Percentiles rank a stretch among this genome's conserved stretches.
phyloP scores from a whole-genome alignment of 2,329 filamentous ascomycete species.

The Diaporthe citrichinensis region DNA sequence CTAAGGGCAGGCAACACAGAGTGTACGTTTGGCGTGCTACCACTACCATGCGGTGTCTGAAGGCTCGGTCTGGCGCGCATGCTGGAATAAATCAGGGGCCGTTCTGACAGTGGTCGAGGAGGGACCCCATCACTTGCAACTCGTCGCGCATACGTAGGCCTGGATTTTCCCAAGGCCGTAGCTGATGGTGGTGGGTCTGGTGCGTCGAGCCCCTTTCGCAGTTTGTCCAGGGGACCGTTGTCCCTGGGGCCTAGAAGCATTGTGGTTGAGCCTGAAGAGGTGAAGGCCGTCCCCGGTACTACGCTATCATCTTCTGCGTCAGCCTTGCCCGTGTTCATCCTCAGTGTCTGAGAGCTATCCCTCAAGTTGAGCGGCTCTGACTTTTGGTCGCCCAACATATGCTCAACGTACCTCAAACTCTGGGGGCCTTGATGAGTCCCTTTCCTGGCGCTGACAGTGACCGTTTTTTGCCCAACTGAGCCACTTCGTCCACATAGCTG shows the following conservation, averaged over 20 bases:
- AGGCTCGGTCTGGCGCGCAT: constrained; percentile 6
- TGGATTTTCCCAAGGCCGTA: background rate
- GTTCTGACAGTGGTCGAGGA: constrained; percentile 38
- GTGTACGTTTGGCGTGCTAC: background rate
- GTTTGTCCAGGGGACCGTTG: background rate
- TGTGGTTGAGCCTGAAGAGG: background rate
- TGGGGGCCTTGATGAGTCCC: background rate
- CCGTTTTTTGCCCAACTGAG: background rate
- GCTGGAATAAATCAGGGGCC: constrained; percentile 31
- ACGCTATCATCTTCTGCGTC: background rate
- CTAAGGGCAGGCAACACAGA: background rate
- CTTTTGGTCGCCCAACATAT: too few species aligned
- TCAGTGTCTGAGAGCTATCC: background rate
- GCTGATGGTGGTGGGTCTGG: background rate
- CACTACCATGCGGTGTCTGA: background rate
- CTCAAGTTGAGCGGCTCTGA: background rate
- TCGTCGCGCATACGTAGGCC: background rate
- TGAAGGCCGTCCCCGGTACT: background rate
- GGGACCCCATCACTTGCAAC: constrained; percentile 27
- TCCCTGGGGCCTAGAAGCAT: background rate
- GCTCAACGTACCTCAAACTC: background rate
- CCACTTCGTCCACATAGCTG: background rate
- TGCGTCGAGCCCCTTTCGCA: background rate
- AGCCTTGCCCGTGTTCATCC: background rate
- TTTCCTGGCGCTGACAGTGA: background rate